These are phyloP conservation scores for Globisporangium apiculatum DNA, from an alignment of 352 stramenopile species.

Conservation along the genomic window DNA sequence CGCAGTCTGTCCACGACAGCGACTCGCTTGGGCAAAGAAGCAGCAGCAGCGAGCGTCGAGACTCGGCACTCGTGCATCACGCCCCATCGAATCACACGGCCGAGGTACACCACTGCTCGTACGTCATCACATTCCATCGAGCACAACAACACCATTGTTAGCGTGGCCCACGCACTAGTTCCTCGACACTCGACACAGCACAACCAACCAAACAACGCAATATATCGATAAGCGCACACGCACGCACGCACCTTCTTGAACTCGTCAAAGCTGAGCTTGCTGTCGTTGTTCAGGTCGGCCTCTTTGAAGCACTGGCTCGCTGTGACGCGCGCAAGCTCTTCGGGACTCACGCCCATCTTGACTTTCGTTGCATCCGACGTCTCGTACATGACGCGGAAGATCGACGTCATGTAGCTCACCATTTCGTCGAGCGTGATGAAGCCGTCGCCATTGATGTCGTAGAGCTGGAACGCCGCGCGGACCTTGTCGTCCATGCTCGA, in stretches of 20 bases:
- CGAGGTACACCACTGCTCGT: constrained; percentile 16
- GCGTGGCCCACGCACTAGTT: no score
- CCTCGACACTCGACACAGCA: no score
- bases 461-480: constrained; percentile 77
- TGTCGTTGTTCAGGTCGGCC: constrained; percentile 76
- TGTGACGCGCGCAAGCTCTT: constrained; percentile 75
- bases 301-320: constrained; percentile 83
- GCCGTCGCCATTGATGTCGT: constrained; percentile 80
- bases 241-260: constrained; percentile 75
- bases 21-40: not conserved
- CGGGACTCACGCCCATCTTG: constrained; percentile 68
- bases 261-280: constrained; percentile 84
- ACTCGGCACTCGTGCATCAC: not conserved
- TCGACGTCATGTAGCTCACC: constrained; percentile 84
- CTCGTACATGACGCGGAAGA: constrained; percentile 89
- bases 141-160: not conserved
- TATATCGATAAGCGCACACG: not conserved
- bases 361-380: constrained; percentile 67
- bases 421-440: constrained; percentile 86
- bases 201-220: not conserved
- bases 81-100: constrained; percentile 4
- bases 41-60: not conserved
- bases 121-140: not conserved
- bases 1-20: constrained; percentile 3
- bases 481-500: constrained; percentile 86